Base-by-base conservation (phyloP, 1,284 basidiomycete species). In the Golubevia sp. region DNA sequence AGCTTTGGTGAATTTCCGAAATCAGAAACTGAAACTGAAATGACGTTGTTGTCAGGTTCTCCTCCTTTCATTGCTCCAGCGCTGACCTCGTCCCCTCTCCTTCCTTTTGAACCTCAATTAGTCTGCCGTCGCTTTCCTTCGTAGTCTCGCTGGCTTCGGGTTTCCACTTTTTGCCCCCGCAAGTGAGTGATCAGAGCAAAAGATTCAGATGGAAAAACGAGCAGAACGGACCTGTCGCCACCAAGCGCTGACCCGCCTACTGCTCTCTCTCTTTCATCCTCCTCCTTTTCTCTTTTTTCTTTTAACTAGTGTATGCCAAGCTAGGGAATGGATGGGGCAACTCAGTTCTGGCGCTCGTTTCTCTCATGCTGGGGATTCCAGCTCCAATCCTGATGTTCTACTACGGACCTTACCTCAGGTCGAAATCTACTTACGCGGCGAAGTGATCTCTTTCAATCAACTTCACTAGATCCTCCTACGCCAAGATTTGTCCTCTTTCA, bases 261-360 rank as follows among this genome's bases (percentile, higher is more conserved):
- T 13, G 11, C 13, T 18, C 38, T 8, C 38, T 18, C 38, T 13
- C 11, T 44, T 18, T 44, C 13, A 44, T 18, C 38, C 24, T 27
- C 24, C 24, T 61, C 27, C 25, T 21, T 3, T 30, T 3, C 3
- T 1, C 15, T 27, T 38, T 7, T 3, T 23, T 11, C 25, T 18
- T 13, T 2, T 18, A 2, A 15, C n/a, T 55, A 58, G 54, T 84
- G 70, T 84, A 73, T 44, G 38, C 58, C 8, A 55, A 54, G 0
- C 67, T 84, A 6, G 82, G 80, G 0, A 72, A 79, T 48, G 82
- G 82, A 6, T 82, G 76, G 73, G 82, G 82, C 0, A 73, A 74
- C n/a, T 73, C 78, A 2, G 53, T 84, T 7, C 63, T 84, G 23
- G 83, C 83, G 2, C 48, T 73, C 20, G 68, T 80, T 1, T 49